Evolutionary conservation across 495 filamentous ascomycete genomes (phyloP).

Genomic region (Aspergillus kassunensis): DNA sequence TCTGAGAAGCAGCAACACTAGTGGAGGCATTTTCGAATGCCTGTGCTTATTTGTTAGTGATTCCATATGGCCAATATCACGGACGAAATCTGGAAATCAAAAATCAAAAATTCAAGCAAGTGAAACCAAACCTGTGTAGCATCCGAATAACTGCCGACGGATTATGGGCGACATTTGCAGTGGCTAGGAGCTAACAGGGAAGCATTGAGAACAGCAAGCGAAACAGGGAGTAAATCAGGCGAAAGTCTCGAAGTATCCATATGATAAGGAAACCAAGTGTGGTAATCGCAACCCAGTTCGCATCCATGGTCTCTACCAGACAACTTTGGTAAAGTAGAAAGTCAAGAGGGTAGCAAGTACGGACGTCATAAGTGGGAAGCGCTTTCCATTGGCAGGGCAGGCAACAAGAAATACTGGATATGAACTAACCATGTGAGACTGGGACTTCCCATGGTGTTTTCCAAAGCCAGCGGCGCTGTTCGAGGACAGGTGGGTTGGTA

Average conservation of each 20-base stretch:
- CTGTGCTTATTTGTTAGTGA: slow-evolving; percentile 39
- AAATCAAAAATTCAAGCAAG: background rate
- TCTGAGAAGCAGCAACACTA: slow-evolving; percentile 94
- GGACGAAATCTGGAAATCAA: background rate
- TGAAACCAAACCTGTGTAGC: background rate
- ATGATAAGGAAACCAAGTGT: too few relatives aligned
- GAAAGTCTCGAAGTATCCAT: background rate
- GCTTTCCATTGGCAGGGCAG: background rate
- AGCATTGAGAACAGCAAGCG: background rate
- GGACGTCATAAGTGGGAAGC: slow-evolving; percentile 1
- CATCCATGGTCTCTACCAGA: background rate
- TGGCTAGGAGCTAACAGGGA: background rate
- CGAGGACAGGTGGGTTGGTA: slow-evolving; percentile 70
- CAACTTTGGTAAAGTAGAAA: background rate
- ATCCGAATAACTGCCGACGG: background rate
- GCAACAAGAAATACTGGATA: slow-evolving; percentile 2
- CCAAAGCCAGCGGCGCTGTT: slow-evolving; percentile 50
- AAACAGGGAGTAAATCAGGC: background rate
- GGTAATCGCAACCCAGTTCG: background rate
- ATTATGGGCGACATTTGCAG: background rate
- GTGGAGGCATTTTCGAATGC: slow-evolving; percentile 99
- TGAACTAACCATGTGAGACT: slow-evolving; percentile 88
- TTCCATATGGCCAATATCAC: too few relatives aligned
- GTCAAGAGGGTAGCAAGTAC: background rate
- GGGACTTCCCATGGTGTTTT: slow-evolving; percentile 91